Evolutionary conservation across 495 filamentous ascomycete genomes (phyloP).

Genomic region (Tuber brumale): DNA sequence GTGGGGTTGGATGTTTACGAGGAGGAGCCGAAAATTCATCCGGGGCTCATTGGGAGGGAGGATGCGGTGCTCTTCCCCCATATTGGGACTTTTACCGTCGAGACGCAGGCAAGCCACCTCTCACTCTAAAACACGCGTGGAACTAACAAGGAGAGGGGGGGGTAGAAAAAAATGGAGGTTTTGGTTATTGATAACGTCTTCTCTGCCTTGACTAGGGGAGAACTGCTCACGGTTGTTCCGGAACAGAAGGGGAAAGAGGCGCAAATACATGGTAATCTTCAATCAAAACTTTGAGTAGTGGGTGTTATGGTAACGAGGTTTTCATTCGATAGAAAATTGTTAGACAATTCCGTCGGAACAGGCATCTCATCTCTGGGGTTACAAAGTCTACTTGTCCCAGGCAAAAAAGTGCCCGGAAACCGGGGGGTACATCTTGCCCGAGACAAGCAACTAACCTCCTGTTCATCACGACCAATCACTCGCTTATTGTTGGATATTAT

Average conservation of each 20-base stretch:
- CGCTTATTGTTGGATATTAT: neutral
- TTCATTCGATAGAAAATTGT: neutral
- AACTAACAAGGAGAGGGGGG: neutral
- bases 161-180: slow-evolving; percentile 53
- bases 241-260: slow-evolving; percentile 51
- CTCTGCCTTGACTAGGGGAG: slow-evolving; percentile 57
- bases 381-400: neutral
- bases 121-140: slow-evolving; percentile 2
- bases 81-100: slow-evolving; percentile 62
- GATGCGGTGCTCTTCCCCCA: slow-evolving; percentile 61
- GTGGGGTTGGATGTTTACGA: slow-evolving; percentile 66
- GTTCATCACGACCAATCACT: neutral
- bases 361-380: neutral
- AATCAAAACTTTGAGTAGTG: neutral
- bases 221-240: slow-evolving; percentile 60
- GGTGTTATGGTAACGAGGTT: neutral
- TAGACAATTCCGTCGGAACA: neutral
- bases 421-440: neutral
- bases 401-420: neutral
- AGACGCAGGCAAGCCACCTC: slow-evolving; percentile 47
- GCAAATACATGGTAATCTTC: slow-evolving; percentile 10
- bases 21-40: slow-evolving; percentile 60
- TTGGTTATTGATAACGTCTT: slow-evolving; percentile 59
- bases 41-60: slow-evolving; percentile 54
- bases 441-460: neutral